Percentiles rank a stretch among this genome's conserved stretches.
These are phyloP conservation scores for Starmerella etchellsii DNA, from an alignment of 805 yeast species.

Conservation along the genomic window DNA sequence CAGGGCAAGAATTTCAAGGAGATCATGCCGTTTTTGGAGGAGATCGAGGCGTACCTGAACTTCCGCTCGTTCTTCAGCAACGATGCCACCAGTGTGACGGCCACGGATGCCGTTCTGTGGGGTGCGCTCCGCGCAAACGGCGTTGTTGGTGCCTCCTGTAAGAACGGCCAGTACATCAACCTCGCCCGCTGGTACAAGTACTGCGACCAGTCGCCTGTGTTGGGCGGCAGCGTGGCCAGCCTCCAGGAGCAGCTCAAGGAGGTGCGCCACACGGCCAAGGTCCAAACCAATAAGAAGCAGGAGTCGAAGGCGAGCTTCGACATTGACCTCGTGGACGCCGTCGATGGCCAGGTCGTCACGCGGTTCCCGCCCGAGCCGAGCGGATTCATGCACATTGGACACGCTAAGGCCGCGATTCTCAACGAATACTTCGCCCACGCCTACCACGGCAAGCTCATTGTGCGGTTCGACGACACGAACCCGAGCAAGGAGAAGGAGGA, in stretches of 20 bases:
- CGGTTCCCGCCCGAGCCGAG: conserved; percentile 99
- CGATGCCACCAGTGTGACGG: conserved; percentile 32
- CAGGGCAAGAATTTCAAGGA: conserved; percentile 80
- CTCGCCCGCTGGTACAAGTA: conserved; percentile 87
- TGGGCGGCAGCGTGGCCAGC: conserved; percentile 56
- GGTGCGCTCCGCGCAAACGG: conserved; percentile 89
- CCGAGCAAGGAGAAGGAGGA: conserved; percentile 94
- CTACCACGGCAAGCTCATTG: conserved; percentile 91
- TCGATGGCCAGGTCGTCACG: conserved; percentile 89
- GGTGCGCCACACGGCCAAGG: conserved; percentile 54
- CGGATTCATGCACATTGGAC: conserved; percentile 98
- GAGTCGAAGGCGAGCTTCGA: conserved; percentile 89
- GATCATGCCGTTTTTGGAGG: conserved; percentile 62
- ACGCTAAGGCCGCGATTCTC: conserved; percentile 94
- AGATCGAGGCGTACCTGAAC: conserved; percentile 70
- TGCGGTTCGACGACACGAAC: conserved; percentile 96
- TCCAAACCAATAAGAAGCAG: conserved; percentile 57
- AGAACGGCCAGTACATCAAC: conserved; percentile 71
- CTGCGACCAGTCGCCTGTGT: conserved; percentile 47
- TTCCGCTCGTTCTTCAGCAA: conserved; percentile 63
- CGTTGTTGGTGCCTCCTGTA: conserved; percentile 80
- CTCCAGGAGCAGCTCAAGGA: conserved; percentile 60
- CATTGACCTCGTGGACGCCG: conserved; percentile 83
- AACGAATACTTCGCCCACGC: conserved; percentile 93
- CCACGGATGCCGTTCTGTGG: conserved; percentile 84